Conservation (phyloP, 805 yeast genomes). For the Candida piceae region DNA sequence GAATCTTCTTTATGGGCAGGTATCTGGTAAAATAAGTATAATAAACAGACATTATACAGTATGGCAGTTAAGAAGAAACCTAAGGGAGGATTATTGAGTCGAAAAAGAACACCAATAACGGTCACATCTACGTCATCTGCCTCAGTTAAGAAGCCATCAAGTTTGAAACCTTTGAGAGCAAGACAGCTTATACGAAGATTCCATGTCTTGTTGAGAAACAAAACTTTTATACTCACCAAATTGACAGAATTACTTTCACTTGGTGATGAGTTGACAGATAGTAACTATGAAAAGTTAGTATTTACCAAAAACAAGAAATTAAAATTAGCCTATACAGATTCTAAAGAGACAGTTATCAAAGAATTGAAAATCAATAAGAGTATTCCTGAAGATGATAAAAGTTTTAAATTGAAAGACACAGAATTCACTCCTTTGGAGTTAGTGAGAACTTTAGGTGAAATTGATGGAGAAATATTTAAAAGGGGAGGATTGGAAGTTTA, state of each 20-base stretch:
- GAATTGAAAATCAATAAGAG: slow-evolving; percentile 23
- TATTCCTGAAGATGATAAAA: slow-evolving; percentile 8
- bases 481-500: slow-evolving; percentile 77
- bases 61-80: slow-evolving; percentile 1
- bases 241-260: slow-evolving; percentile 2
- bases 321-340: slow-evolving; percentile 5
- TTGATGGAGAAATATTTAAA: slow-evolving; percentile 55
- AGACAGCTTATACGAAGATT: slow-evolving; percentile 72
- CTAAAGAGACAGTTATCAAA: slow-evolving; percentile 6
- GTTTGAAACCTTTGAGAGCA: slow-evolving; percentile 64
- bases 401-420: slow-evolving; percentile 5
- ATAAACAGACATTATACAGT: too few relatives aligned
- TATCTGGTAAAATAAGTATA: too few relatives aligned
- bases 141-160: slow-evolving; percentile 30
- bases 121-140: slow-evolving; percentile 7
- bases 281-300: slow-evolving; percentile 8
- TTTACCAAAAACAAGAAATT: slow-evolving; percentile 7
- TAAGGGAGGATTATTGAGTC: slow-evolving; percentile 23
- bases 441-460: slow-evolving; percentile 38
- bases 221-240: slow-evolving; percentile 33
- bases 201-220: slow-evolving; percentile 63
- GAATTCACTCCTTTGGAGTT: slow-evolving; percentile 10
- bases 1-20: too few relatives aligned
- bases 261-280: slow-evolving; percentile 6
- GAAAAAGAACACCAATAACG: slow-evolving; percentile 32